Evolutionary conservation across 1,284 basidiomycete species (phyloP), one percentile per base, ranked within the genome.

Genomic region (Cutaneotrichosporon cyanovorans): DNA sequence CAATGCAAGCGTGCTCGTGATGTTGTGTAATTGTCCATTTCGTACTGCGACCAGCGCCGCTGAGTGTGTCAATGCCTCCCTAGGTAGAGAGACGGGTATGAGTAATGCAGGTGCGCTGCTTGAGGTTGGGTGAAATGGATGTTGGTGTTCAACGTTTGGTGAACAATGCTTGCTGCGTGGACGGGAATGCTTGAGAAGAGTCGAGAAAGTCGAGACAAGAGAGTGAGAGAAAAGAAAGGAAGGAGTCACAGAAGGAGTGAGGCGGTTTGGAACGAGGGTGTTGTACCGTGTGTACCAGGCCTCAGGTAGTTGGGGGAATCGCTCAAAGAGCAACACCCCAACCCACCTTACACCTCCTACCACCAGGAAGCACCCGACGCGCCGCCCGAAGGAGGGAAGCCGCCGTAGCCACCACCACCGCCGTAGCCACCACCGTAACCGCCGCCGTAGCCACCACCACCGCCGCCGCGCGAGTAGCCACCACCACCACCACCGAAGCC

Each of bases 361-460:
- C 67, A 70, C 68, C 68, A 70, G 59, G 61, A 65, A 39, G 64
- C 71, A 43, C 76, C 73, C 30, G 52, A 54, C 25, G 74, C 72
- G 45, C 51, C 61, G 40, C 63, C 57, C 37, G 66, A 56, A 28
- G 25, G 8, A 44, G 62, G 60, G 21, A 62, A 59, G 61, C 81
- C 77, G 19, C 78, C 50, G 53, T 78, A 72, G 42, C 79, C 72
- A 45, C 77, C 65, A 20, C 79, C 73, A 33, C 80, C 76, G n/a
- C 79, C 74, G 57, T 66, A 76, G 34, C 71, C 55, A 36, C 73
- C 65, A 39, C 81, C 76, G 23, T 59, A 58, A 39, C 78, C 76
- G 16, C 83, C 82, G 64, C 85, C 86, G 44, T 80, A 76, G 30
- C 53, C 56, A 18, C 62, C 58, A 43, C 63, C 62, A 15, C 59